Percentiles rank a stretch among this genome's conserved stretches.
Evolutionary conservation across 306 rosid genomes (phyloP).

Genomic region (Astragalus glycyphyllos): DNA sequence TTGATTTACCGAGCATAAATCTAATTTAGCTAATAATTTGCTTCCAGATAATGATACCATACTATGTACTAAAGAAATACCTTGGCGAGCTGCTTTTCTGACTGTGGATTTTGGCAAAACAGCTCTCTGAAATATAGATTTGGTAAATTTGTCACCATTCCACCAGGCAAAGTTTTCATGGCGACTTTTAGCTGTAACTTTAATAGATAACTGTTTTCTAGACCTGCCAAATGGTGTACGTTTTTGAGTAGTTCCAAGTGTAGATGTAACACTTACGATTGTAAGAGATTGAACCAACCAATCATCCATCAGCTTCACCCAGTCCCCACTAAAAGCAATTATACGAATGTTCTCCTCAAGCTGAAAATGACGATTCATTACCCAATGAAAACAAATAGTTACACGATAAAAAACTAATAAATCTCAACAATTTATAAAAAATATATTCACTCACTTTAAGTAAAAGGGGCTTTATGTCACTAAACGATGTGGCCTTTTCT

Average conservation of each 20-base stretch:
- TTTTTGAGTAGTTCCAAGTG: constrained; percentile 64
- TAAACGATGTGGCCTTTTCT: constrained; percentile 62
- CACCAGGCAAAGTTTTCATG: constrained; percentile 71
- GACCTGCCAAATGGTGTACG: constrained; percentile 67
- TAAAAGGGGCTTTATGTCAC: constrained; percentile 62
- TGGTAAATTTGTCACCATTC: constrained; percentile 71
- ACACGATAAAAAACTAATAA: neutral
- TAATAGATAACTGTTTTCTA: constrained; percentile 66
- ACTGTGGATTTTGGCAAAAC: constrained; percentile 60
- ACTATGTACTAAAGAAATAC: constrained; percentile 47
- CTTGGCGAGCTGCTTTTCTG: constrained; percentile 81
- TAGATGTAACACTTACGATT: constrained; percentile 55
- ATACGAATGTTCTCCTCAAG: constrained; percentile 75
- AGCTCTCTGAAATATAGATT: constrained; percentile 77
- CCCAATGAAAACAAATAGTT: constrained; percentile 34
- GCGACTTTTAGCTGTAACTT: constrained; percentile 51
- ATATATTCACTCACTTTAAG: constrained; percentile 66
- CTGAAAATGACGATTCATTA: constrained; percentile 56
- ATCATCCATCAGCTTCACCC: constrained; percentile 85
- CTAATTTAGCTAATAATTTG: constrained; percentile 25
- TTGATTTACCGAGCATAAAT: constrained; percentile 8
- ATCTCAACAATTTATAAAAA: neutral
- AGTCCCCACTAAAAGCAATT: constrained; percentile 70
- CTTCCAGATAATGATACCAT: neutral
- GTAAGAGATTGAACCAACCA: constrained; percentile 63